These are phyloP conservation scores for Cylindricascospora bacillispora DNA, from an alignment of 1,139 yeast genomes.

Conservation along the genomic window DNA sequence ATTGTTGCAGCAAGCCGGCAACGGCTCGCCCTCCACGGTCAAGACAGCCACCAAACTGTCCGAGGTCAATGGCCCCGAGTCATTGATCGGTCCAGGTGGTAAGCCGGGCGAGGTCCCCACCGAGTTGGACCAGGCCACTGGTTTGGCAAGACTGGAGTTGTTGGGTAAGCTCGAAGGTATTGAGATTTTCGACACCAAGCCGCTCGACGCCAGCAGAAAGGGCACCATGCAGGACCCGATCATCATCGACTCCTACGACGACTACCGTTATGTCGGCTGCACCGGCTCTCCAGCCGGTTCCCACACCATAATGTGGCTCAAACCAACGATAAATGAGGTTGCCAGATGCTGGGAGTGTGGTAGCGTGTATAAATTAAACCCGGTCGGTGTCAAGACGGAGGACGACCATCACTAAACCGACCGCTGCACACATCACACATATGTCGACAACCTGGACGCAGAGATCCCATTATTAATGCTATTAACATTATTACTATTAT, in stretches of 20 bases:
- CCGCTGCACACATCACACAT: too few species aligned
- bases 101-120: constrained; percentile 74
- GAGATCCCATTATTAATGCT: too few species aligned
- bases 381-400: constrained; percentile 71
- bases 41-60: constrained; percentile 58
- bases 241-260: constrained; percentile 80
- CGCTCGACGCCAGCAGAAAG: constrained; percentile 73
- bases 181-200: constrained; percentile 85
- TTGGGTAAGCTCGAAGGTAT: constrained; percentile 94
- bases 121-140: constrained; percentile 93
- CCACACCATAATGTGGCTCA: constrained; percentile 88
- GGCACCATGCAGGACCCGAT: constrained; percentile 88
- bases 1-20: too few species aligned
- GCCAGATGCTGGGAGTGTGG: constrained; percentile 99
- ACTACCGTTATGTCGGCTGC: constrained; percentile 94
- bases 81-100: constrained; percentile 88
- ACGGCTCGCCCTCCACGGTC: too few species aligned
- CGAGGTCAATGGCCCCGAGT: constrained; percentile 70
- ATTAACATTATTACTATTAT: too few species aligned
- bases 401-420: constrained; percentile 24
- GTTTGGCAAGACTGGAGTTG: constrained; percentile 92
- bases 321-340: constrained; percentile 70
- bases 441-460: too few species aligned
- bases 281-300: constrained; percentile 92
- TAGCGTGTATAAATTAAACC: constrained; percentile 79